These are phyloP conservation scores for Scytalidium lignicola DNA, from an alignment of 2,329 filamentous ascomycete genomes.

Conservation along the genomic window DNA sequence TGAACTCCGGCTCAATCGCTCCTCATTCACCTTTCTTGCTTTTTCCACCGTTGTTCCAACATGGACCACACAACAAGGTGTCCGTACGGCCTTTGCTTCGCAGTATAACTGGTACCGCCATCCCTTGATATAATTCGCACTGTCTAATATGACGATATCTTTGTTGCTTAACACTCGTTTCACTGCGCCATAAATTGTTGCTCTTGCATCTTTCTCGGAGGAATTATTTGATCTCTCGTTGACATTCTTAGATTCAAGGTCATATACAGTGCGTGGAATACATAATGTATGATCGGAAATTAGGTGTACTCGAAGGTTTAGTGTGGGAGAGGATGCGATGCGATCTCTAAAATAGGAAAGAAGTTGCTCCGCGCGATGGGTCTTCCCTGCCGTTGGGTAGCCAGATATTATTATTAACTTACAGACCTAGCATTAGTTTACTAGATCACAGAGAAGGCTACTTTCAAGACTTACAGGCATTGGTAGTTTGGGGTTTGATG, in stretches of 20 bases:
- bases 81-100: constrained; percentile 75
- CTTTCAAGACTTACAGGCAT: not conserved
- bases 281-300: constrained; percentile 69
- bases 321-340: constrained; percentile 22
- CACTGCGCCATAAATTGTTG: constrained; percentile 69
- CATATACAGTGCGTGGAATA: constrained; percentile 67
- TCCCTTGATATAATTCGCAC: constrained; percentile 84
- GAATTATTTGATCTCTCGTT: constrained; percentile 66
- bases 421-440: not conserved
- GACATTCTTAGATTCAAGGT: constrained; percentile 51
- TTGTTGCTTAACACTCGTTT: constrained; percentile 68
- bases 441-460: not conserved
- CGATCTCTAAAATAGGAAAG: constrained; percentile 59
- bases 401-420: constrained; percentile 65
- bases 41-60: constrained; percentile 51
- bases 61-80: constrained; percentile 69
- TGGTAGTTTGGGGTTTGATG: not conserved
- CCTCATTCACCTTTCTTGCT: constrained; percentile 55
- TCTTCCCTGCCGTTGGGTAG: constrained; percentile 64
- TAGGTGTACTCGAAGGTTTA: constrained; percentile 61
- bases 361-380: constrained; percentile 61
- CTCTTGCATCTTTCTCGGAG: constrained; percentile 76
- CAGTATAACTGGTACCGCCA: constrained; percentile 84
- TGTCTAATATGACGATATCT: constrained; percentile 75
- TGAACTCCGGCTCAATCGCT: constrained; percentile 38